Percentiles rank a stretch among this genome's conserved stretches.
phyloP scores from a whole-genome alignment of 768 basidiomycete genomes.

The Albatrellus ellisii region DNA sequence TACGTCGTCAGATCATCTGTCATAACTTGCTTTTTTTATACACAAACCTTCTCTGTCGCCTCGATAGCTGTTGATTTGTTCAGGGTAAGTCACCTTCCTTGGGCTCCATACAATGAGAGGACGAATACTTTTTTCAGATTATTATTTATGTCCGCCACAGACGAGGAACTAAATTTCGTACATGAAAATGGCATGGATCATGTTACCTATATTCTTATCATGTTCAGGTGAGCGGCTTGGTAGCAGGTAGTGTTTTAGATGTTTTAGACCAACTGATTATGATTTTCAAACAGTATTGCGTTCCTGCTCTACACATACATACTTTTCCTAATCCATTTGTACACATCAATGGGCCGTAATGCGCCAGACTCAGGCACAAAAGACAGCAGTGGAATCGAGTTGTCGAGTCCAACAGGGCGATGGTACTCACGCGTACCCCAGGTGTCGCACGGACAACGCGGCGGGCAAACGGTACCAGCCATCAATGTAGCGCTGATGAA shows the following conservation, averaged over 20 bases:
- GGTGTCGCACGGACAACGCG: slow-evolving; percentile 17
- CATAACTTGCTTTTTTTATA: too few species aligned
- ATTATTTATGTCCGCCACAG: slow-evolving; percentile 87
- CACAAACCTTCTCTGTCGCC: too few species aligned
- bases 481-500: slow-evolving; percentile 1
- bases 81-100: slow-evolving; percentile 38
- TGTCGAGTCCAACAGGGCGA: slow-evolving; percentile 19
- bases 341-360: slow-evolving; percentile 48
- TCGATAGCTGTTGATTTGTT: slow-evolving; percentile 50
- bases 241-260: slow-evolving; percentile 3
- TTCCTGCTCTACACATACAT: slow-evolving; percentile 72
- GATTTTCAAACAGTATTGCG: slow-evolving; percentile 35
- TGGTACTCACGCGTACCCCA: slow-evolving; percentile 57
- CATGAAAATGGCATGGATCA: slow-evolving; percentile 75
- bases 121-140: slow-evolving; percentile 28
- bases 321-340: slow-evolving; percentile 57
- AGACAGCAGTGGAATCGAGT: slow-evolving; percentile 28
- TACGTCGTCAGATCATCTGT: slow-evolving; percentile 30
- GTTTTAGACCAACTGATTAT: slow-evolving; percentile 6
- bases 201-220: slow-evolving; percentile 78
- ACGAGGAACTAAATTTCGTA: slow-evolving; percentile 72
- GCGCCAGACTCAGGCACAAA: slow-evolving; percentile 18
- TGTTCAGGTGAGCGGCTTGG: slow-evolving; percentile 47
- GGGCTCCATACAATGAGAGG: neutral
- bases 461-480: neutral